Base-by-base conservation (phyloP, 345 rosid genomes). In the Mangifera indica region DNA sequence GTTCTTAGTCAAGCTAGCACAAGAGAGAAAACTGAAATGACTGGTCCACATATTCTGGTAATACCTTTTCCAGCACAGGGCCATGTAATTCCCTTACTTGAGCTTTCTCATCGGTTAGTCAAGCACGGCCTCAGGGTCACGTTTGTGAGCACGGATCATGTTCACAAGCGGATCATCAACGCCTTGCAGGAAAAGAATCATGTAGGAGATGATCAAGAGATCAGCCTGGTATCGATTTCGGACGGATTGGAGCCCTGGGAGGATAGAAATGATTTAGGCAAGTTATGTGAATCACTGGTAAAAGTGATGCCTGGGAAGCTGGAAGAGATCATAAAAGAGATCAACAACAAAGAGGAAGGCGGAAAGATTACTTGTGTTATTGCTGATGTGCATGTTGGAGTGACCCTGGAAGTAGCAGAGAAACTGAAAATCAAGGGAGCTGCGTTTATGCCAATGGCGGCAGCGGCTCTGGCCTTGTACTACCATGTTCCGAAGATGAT, bases 311-410 rank as follows among this genome's bases (percentile, higher is more conserved):
- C 54, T 0, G 54, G 21, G 54, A 63, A 63, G 66, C 66, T 63
- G 29, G 18, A 63, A 20, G 66, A 5, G 42, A 8, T 7, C 42
- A 37, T 37, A 37, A 6, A 63, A 40, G 14, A 63, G 26, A 42
- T 63, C 29, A 63, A n/a, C 0, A 6, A 14, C 22, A 58, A 2
- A 22, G 12, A 37, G 42, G 42, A 63, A 63, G 53, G 17, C 15
- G 67, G 22, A 51, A 74, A 55, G 73, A 80, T 87, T 55, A 71
- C 73, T 51, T 88, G 87, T 66, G 66, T 88, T 25, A 22, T 88
- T 14, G 84, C 81, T 1, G 92, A 88, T 64, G 32, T 26, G 56
- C 53, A 17, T 25, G 12, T 71, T 2, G 82, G 80, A 18, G 71
- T 81, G 77, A 79, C 77, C 12, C 12, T 83, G 4, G 78, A 78